Evolutionary conservation across 1,284 basidiomycete genomes (phyloP), one percentile per base, ranked within the genome.

Genomic region (Moesziomyces antarcticus): DNA sequence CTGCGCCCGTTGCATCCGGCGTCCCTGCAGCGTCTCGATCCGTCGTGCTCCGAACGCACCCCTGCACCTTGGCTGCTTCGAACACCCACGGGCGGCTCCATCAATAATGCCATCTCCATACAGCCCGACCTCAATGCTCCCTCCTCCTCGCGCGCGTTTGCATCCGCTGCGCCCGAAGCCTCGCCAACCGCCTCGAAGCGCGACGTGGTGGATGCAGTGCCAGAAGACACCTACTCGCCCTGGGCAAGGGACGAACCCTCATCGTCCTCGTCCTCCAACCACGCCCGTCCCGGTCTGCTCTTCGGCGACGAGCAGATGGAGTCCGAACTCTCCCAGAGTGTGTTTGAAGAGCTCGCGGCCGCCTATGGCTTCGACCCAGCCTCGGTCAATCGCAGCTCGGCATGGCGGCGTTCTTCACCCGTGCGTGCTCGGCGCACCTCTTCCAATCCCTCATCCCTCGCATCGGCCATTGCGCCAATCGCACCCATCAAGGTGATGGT

Each of bases 21-120:
- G 6, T 46, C 44, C 4, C 40, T 18, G 54, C 57, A 8, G 42
- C 60, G 0, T 47, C 52, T 50, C n/a, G 51, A 58, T 37, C 21
- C 27, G 8, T 49, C 56, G 13, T 50, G 48, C 14, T 47, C 45
- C 18, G 62, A 74, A 5, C 69, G 22, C 51, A 54, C 55, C 16
- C 83, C 22, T 49, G 75, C 37, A 62, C 77, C 42, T 75, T 85
- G 63, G 82, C 65, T 71, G 9, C 59, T 81, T 65, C 88, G 89
- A 48, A 87, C 86, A 53, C 85, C 85, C 13, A 85, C 91, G 5
- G 82, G 86, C 5, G 90, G 90, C 6, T 90, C 90, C 5, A 93
- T 94, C 84, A 93, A 93, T 84, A 94, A 94, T 82, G 72, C 91
- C 13, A 89, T 94, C 46, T 85, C 91, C 56, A 88, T 80, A 18